Conservation (phyloP, 768 basidiomycete species). For the Leucocoprinus leucothites region DNA sequence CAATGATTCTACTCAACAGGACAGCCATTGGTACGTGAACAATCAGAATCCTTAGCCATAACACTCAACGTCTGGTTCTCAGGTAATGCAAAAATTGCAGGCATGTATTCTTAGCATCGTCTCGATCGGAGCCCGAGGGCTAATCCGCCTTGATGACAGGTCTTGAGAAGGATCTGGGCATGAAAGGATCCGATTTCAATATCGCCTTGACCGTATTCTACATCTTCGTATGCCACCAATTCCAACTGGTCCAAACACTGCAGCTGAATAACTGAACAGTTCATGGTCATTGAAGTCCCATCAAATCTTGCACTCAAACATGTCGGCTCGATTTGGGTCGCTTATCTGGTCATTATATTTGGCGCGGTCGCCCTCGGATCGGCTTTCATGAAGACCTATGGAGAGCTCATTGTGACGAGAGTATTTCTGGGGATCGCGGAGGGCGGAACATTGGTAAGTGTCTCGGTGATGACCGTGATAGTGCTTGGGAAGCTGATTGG, state of each 20-base stretch:
- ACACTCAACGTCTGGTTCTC: no score
- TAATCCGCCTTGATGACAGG: no score
- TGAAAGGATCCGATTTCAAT: slow-evolving; percentile 39
- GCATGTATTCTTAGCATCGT: slow-evolving; percentile 11
- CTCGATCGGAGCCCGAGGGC: background rate
- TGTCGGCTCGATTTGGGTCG: slow-evolving; percentile 37
- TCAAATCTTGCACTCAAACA: slow-evolving; percentile 40
- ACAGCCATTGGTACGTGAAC: slow-evolving; percentile 15
- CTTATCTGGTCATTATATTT: slow-evolving; percentile 34
- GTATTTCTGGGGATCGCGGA: slow-evolving; percentile 40
- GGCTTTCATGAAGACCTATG: slow-evolving; percentile 35
- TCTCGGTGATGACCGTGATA: background rate
- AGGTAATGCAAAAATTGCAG: slow-evolving; percentile 24
- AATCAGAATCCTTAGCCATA: no score
- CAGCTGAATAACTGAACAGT: slow-evolving; percentile 21
- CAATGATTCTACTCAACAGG: slow-evolving; percentile 4
- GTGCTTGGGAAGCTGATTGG: background rate
- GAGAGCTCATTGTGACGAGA: slow-evolving; percentile 32
- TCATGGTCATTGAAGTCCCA: slow-evolving; percentile 35
- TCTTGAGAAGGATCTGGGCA: slow-evolving; percentile 37
- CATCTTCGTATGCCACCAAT: slow-evolving; percentile 26
- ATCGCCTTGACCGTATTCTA: slow-evolving; percentile 40
- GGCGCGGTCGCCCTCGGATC: slow-evolving; percentile 35
- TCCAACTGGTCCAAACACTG: no score
- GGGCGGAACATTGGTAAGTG: slow-evolving; percentile 37